phyloP scores from a whole-genome alignment of 2,329 filamentous ascomycete species.

The Aspergillus hiratsukae region DNA sequence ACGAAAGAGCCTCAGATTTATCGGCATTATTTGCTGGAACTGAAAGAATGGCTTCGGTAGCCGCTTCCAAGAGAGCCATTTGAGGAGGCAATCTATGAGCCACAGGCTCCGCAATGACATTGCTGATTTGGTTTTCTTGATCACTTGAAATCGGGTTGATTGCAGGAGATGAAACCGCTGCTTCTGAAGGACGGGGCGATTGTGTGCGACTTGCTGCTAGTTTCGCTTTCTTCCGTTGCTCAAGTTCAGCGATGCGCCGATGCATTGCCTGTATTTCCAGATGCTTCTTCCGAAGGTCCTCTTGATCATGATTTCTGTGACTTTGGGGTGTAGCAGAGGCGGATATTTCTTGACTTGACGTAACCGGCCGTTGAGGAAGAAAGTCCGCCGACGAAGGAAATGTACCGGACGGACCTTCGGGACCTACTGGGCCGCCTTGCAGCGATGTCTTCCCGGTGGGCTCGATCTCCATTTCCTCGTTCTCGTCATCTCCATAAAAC shows the following conservation, averaged over 20 bases:
- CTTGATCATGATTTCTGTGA: slow-evolving; percentile 33
- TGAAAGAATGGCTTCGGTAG: not conserved
- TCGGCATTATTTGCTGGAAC: slow-evolving; percentile 1
- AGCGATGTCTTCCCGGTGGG: slow-evolving; percentile 22
- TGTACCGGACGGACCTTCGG: slow-evolving; percentile 34
- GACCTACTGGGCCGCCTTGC: slow-evolving; percentile 2
- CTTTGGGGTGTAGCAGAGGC: slow-evolving; percentile 35
- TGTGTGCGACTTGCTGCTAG: slow-evolving; percentile 33
- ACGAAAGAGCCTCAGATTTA: not conserved
- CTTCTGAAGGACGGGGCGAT: slow-evolving; percentile 27
- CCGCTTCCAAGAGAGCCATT: not conserved
- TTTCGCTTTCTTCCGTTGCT: slow-evolving; percentile 42
- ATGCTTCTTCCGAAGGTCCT: slow-evolving; percentile 45
- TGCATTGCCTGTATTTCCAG: slow-evolving; percentile 46
- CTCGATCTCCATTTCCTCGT: slow-evolving; percentile 26
- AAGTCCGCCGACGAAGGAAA: slow-evolving; percentile 45
- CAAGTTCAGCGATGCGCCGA: slow-evolving; percentile 47
- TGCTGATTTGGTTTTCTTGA: not conserved
- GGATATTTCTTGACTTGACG: slow-evolving; percentile 37
- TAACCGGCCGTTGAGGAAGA: slow-evolving; percentile 37
- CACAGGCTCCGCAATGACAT: not conserved
- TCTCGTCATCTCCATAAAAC: slow-evolving; percentile 33
- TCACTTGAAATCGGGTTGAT: slow-evolving; percentile 10
- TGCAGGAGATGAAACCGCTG: slow-evolving; percentile 17
- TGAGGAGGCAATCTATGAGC: not conserved